Evolutionary conservation across 2,329 filamentous ascomycete genomes (phyloP).

Genomic region (Cladorrhinum sp.): DNA sequence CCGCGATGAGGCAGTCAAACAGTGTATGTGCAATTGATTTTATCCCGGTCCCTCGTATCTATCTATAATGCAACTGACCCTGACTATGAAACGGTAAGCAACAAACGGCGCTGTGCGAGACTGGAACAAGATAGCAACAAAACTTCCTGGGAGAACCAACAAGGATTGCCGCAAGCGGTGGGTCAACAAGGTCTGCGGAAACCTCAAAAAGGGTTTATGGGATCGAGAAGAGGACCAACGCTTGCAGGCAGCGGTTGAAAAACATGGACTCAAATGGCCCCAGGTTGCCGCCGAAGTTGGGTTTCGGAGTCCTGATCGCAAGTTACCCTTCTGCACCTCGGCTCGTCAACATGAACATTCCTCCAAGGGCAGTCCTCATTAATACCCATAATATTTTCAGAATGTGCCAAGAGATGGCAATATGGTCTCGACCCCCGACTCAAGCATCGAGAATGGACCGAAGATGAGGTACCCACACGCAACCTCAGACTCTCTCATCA

Average conservation of each 20-base stretch:
- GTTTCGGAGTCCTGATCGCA: slow-evolving; percentile 7
- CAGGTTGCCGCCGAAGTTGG: slow-evolving; percentile 3
- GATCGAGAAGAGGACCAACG: slow-evolving; percentile 4
- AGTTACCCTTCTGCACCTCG: too few species aligned
- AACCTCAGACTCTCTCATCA: background rate
- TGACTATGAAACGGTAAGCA: background rate
- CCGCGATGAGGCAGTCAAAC: slow-evolving; percentile 2
- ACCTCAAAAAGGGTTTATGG: slow-evolving; percentile 6
- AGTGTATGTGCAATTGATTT: background rate
- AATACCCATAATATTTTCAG: background rate
- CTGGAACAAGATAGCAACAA: slow-evolving; percentile 10
- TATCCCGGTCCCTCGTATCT: background rate
- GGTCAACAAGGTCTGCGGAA: slow-evolving; percentile 9
- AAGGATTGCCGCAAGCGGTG: slow-evolving; percentile 9
- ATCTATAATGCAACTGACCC: background rate
- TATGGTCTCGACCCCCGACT: slow-evolving; percentile 6
- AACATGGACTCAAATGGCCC: slow-evolving; percentile 3
- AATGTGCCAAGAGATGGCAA: slow-evolving; percentile 8
- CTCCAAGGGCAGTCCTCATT: background rate
- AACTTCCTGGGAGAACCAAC: slow-evolving; percentile 8
- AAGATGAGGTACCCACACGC: background rate
- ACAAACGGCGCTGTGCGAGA: slow-evolving; percentile 1
- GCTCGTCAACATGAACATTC: background rate
- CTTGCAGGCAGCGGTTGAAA: slow-evolving; percentile 2
- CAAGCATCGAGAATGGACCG: slow-evolving; percentile 5